Percentiles rank a stretch among this genome's conserved stretches.
Conservation (phyloP, 768 basidiomycete species). For the Russula vinacea region DNA sequence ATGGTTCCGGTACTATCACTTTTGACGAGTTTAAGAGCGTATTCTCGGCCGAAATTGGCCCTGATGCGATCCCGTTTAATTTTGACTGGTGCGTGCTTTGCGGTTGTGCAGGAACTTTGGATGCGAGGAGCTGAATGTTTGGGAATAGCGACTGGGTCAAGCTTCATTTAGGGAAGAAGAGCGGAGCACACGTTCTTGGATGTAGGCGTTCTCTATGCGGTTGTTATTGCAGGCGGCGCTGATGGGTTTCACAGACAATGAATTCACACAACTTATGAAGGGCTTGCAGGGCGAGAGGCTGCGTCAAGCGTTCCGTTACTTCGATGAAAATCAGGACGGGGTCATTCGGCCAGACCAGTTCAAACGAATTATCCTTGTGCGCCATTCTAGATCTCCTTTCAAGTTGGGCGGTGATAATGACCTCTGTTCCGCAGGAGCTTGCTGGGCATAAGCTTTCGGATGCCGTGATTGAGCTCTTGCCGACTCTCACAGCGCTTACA, state of each 20-base stretch:
- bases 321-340: constrained; percentile 88
- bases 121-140: constrained; percentile 7
- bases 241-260: constrained; percentile 59
- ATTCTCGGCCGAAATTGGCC: constrained; percentile 73
- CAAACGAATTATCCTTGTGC: constrained; percentile 88
- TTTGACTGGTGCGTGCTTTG: constrained; percentile 71
- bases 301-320: constrained; percentile 90
- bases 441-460: constrained; percentile 97
- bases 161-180: constrained; percentile 90
- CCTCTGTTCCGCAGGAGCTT: constrained; percentile 61
- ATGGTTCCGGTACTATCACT: constrained; percentile 87
- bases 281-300: constrained; percentile 96
- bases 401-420: neutral
- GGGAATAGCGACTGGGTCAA: constrained; percentile 86
- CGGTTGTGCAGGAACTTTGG: neutral
- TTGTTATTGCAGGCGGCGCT: constrained; percentile 19
- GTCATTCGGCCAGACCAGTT: constrained; percentile 93
- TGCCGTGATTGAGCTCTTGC: constrained; percentile 85
- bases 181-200: constrained; percentile 86
- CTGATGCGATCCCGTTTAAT: constrained; percentile 87
- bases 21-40: constrained; percentile 95
- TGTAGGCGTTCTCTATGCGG: constrained; percentile 50
- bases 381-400: constrained; percentile 32
- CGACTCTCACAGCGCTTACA: constrained; percentile 85
- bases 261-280: constrained; percentile 99